Evolutionary conservation across 495 filamentous ascomycete species (phyloP).

Genomic region (Penicillium paradoxum): DNA sequence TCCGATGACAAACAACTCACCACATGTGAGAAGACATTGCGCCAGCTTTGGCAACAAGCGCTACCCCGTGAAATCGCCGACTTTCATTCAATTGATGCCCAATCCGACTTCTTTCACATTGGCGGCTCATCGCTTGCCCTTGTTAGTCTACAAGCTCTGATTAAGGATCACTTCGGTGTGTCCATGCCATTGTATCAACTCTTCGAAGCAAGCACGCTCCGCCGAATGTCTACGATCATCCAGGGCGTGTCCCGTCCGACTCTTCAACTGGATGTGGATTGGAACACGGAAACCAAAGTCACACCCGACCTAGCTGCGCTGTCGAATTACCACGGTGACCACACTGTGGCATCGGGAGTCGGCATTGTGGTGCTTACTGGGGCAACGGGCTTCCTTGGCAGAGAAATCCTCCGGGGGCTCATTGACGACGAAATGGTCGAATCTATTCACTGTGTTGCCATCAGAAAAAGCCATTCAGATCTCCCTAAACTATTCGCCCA

Average conservation of each 20-base stretch:
- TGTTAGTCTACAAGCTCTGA: slow-evolving; percentile 23
- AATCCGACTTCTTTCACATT: slow-evolving; percentile 35
- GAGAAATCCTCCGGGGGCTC: slow-evolving; percentile 22
- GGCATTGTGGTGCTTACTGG: slow-evolving; percentile 28
- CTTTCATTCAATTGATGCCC: slow-evolving; percentile 9
- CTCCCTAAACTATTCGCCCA: slow-evolving; percentile 12
- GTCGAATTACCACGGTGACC: not conserved
- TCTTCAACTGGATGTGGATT: slow-evolving; percentile 12
- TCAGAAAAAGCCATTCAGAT: slow-evolving; percentile 10
- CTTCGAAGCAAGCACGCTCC: slow-evolving; percentile 31
- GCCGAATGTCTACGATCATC: slow-evolving; percentile 25
- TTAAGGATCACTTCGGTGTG: slow-evolving; percentile 21
- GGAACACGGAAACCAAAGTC: slow-evolving; percentile 17
- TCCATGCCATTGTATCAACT: slow-evolving; percentile 26
- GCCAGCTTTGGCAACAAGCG: slow-evolving; percentile 23
- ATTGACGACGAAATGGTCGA: slow-evolving; percentile 16
- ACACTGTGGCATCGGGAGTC: not conserved
- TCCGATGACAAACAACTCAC: not conserved
- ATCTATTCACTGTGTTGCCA: slow-evolving; percentile 30
- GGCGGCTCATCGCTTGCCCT: slow-evolving; percentile 37
- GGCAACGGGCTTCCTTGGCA: slow-evolving; percentile 33
- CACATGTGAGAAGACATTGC: slow-evolving; percentile 12
- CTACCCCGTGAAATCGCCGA: slow-evolving; percentile 13
- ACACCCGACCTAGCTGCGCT: not conserved
- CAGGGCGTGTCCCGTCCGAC: not conserved